Conservation (phyloP, 345 rosid genomes). For the Acer campestre region DNA sequence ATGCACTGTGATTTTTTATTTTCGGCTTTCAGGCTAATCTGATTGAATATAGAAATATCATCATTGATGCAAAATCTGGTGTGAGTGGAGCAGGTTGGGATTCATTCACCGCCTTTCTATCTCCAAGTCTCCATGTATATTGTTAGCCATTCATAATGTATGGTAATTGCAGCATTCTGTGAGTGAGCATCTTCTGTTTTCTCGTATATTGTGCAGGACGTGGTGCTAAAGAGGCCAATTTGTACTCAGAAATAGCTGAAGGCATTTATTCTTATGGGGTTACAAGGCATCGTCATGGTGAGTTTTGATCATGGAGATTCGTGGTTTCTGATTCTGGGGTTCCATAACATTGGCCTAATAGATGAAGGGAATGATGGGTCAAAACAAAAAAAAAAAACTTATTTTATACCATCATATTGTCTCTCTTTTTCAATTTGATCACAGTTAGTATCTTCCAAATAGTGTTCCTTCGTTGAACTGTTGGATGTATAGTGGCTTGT, state of each 20-base stretch:
- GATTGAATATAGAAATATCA: conserved; percentile 61
- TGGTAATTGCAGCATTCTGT: conserved; percentile 19
- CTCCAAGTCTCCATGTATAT: not conserved
- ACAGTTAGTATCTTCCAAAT: not conserved
- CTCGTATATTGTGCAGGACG: conserved; percentile 62
- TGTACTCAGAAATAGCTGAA: conserved; percentile 84
- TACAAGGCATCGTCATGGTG: conserved; percentile 93
- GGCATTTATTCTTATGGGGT: conserved; percentile 95
- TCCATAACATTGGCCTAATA: not conserved
- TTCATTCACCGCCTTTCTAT: conserved; percentile 15
- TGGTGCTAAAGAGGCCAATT: conserved; percentile 85
- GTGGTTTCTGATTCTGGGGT: not conserved
- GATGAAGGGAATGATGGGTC: not conserved
- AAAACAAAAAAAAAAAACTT: not conserved
- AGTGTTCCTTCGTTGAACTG: not conserved
- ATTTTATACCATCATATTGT: not conserved
- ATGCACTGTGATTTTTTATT: conserved; percentile 14
- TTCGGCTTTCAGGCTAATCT: conserved; percentile 67
- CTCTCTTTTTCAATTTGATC: not conserved
- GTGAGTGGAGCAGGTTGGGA: conserved; percentile 95
- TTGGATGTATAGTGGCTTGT: not conserved
- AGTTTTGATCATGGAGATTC: conserved; percentile 19
- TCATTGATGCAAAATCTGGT: conserved; percentile 93
- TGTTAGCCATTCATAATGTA: not conserved
- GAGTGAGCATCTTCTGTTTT: conserved; percentile 14